phyloP scores from a whole-genome alignment of 2,329 filamentous ascomycete genomes.

The Apiospora saccharicola region DNA sequence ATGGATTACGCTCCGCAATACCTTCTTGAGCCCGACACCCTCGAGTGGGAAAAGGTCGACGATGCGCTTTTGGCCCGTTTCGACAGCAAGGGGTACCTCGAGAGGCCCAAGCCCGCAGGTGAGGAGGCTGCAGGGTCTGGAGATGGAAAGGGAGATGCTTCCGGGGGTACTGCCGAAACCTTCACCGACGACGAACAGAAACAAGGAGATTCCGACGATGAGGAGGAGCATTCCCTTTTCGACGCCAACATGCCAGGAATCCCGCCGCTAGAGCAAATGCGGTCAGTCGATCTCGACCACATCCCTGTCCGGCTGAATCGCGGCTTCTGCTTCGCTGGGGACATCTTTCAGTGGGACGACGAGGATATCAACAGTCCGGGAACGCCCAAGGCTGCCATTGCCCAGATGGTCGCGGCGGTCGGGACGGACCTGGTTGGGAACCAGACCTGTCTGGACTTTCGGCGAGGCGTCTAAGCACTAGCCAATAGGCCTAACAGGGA shows the following conservation, averaged over 20 bases:
- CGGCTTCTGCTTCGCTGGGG: constrained; percentile 37
- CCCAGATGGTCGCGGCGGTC: constrained; percentile 71
- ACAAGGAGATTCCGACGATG: constrained; percentile 30
- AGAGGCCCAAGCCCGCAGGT: constrained; percentile 44
- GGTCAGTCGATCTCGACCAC: constrained; percentile 62
- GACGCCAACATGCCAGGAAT: constrained; percentile 72
- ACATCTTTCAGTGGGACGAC: constrained; percentile 63
- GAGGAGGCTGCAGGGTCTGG: neutral
- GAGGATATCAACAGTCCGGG: constrained; percentile 56
- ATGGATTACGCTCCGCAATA: constrained; percentile 79
- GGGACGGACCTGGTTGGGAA: constrained; percentile 65
- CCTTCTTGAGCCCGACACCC: constrained; percentile 73
- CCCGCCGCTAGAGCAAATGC: constrained; percentile 60
- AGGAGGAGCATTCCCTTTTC: constrained; percentile 54
- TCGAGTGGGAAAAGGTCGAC: constrained; percentile 68
- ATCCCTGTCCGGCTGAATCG: constrained; percentile 60
- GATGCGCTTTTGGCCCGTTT: constrained; percentile 56
- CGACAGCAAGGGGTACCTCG: constrained; percentile 64
- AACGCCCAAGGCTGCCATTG: constrained; percentile 68
- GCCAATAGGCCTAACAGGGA: neutral
- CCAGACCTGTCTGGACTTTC: constrained; percentile 64
- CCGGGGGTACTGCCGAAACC: constrained; percentile 8
- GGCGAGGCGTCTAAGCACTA: constrained; percentile 20
- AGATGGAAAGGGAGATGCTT: constrained; percentile 20
- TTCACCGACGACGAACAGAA: constrained; percentile 28